Percentiles rank a stretch among this genome's conserved stretches.
Conservation (phyloP, 2,329 filamentous ascomycete genomes). For the Nannizzia gypsea region DNA sequence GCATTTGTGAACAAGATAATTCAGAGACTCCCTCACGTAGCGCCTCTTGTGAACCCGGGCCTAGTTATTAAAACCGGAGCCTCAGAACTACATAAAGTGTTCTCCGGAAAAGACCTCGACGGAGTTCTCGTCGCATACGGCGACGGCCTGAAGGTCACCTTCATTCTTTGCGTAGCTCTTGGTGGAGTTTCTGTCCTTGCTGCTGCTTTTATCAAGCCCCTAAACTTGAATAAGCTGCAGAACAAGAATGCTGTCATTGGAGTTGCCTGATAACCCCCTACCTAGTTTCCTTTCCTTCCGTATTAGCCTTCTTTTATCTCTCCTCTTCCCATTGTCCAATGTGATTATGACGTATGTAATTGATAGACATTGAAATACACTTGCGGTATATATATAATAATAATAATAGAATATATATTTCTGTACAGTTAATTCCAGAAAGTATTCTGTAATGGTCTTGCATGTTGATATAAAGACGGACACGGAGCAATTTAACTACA, state of each 20-base stretch:
- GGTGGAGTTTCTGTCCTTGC: slow-evolving; percentile 6
- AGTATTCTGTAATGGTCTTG: neutral
- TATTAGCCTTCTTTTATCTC: neutral
- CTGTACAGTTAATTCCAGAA: neutral
- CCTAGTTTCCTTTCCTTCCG: neutral
- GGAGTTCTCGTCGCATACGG: slow-evolving; percentile 10
- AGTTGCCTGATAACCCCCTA: neutral
- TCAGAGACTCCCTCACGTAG: slow-evolving; percentile 5
- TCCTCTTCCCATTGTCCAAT: neutral
- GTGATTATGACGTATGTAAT: neutral
- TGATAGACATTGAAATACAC: neutral
- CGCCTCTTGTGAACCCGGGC: slow-evolving; percentile 32
- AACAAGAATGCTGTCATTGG: neutral
- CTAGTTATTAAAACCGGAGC: slow-evolving; percentile 40
- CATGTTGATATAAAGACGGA: neutral
- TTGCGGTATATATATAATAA: neutral
- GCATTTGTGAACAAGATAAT: slow-evolving; percentile 15
- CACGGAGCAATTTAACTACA: neutral
- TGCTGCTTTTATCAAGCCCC: slow-evolving; percentile 2
- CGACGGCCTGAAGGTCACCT: slow-evolving; percentile 11
- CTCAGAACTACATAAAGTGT: slow-evolving; percentile 47
- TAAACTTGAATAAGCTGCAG: slow-evolving; percentile 7
- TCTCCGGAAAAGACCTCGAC: slow-evolving; percentile 32
- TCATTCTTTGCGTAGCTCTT: slow-evolving; percentile 7
- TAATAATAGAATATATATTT: neutral